These are phyloP conservation scores for Boletus pseudopeckii DNA, from an alignment of 768 basidiomycete species.

Conservation along the genomic window DNA sequence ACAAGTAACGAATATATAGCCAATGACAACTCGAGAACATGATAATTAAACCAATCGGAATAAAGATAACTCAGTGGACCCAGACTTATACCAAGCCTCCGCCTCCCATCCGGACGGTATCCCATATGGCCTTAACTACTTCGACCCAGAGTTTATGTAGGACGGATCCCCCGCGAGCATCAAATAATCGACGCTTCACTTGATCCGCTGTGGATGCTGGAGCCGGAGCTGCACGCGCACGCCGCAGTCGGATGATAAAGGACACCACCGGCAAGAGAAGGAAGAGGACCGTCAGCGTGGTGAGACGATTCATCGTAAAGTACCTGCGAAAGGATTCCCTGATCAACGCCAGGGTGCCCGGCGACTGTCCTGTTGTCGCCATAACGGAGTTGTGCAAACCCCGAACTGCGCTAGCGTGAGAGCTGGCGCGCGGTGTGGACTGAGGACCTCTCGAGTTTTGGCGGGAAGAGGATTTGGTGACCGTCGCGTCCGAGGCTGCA, in stretches of 20 bases:
- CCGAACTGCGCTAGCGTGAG: constrained; percentile 17
- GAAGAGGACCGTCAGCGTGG: constrained; percentile 43
- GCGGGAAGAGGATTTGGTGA: constrained; percentile 19
- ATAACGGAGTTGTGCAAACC: constrained; percentile 8
- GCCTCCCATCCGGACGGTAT: constrained; percentile 75
- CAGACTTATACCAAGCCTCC: constrained; percentile 59
- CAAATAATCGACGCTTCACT: constrained; percentile 53
- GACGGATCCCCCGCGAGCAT: constrained; percentile 36
- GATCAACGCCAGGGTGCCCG: constrained; percentile 39
- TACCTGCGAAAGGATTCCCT: constrained; percentile 48
- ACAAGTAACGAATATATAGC: background rate
- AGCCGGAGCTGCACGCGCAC: constrained; percentile 29
- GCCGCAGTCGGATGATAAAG: constrained; percentile 50
- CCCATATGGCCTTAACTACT: constrained; percentile 49
- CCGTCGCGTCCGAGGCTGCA: constrained; percentile 23
- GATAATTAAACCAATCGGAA: constrained; percentile 1
- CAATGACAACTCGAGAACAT: background rate
- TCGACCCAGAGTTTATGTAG: constrained; percentile 49
- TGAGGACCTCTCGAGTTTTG: constrained; percentile 5
- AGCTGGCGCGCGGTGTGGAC: constrained; percentile 8
- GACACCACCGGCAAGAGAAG: constrained; percentile 42
- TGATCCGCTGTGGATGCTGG: constrained; percentile 48
- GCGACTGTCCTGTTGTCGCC: constrained; percentile 17
- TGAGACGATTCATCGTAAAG: constrained; percentile 44
- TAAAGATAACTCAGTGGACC: constrained; percentile 16